These are phyloP conservation scores for Pisolithus tinctorius DNA, from an alignment of 768 basidiomycete species.

Conservation along the genomic window DNA sequence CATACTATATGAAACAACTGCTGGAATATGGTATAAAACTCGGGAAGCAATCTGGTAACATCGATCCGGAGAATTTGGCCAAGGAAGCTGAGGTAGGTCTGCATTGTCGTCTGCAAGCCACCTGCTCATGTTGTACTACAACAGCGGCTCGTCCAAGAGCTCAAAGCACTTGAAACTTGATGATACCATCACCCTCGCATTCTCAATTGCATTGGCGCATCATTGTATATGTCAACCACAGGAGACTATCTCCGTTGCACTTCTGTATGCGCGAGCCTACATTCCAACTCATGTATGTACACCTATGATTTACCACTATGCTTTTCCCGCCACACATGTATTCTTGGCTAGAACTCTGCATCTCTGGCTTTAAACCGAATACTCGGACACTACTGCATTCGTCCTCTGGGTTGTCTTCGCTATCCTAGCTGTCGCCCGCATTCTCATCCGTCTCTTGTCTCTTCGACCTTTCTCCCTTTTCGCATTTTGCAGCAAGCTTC, in stretches of 20 bases:
- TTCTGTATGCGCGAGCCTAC: conserved; percentile 20
- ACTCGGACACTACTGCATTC: conserved; percentile 14
- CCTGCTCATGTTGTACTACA: conserved; percentile 1
- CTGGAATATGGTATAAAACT: conserved; percentile 64
- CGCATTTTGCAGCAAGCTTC: not conserved
- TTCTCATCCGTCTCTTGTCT: not conserved
- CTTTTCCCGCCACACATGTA: conserved; percentile 16
- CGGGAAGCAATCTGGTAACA: conserved; percentile 36
- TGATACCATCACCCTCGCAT: conserved; percentile 4
- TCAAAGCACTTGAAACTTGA: conserved; percentile 43
- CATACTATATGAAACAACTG: conserved; percentile 73
- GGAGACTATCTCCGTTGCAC: conserved; percentile 15
- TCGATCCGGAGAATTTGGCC: conserved; percentile 41
- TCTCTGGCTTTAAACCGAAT: conserved; percentile 2
- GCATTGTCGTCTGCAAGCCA: not conserved
- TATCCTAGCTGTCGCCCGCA: conserved; percentile 17
- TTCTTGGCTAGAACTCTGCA: conserved; percentile 15
- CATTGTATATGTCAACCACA: conserved; percentile 22
- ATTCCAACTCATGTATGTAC: conserved; percentile 23
- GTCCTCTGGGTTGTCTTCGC: conserved; percentile 17
- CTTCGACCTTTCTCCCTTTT: not conserved
- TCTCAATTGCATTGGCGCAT: conserved; percentile 12
- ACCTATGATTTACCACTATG: conserved; percentile 14
- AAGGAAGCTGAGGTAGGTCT: conserved; percentile 51
- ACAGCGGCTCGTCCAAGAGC: conserved; percentile 60